phyloP scores from a whole-genome alignment of 2,329 filamentous ascomycete species.

The Fusarium coicis region DNA sequence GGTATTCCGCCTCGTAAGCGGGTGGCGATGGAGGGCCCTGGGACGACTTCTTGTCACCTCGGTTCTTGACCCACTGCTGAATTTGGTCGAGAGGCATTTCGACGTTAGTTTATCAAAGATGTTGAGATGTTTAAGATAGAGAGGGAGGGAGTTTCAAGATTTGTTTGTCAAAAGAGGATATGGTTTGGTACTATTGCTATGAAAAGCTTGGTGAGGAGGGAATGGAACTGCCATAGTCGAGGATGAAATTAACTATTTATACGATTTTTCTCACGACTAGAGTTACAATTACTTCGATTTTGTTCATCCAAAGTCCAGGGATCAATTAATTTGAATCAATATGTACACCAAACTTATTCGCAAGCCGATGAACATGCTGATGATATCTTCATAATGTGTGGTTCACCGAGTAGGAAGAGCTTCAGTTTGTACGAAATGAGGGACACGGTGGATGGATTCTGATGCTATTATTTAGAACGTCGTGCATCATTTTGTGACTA shows the following conservation, averaged over 20 bases:
- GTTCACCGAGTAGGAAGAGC: rapidly evolving
- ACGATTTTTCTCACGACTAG: rapidly evolving
- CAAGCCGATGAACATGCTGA: neutral
- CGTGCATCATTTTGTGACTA: rapidly evolving
- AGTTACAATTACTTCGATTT: rapidly evolving
- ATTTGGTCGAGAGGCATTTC: rapidly evolving
- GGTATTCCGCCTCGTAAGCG: rapidly evolving
- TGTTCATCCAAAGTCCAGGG: neutral
- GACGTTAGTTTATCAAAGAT: rapidly evolving
- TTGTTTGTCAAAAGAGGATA: neutral
- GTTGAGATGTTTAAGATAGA: rapidly evolving
- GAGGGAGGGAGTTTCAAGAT: rapidly evolving
- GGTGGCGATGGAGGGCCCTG: neutral
- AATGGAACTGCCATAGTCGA: neutral
- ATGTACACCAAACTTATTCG: neutral
- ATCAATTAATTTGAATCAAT: no score
- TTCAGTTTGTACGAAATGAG: rapidly evolving
- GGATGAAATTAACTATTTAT: neutral
- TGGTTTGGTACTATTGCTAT: neutral
- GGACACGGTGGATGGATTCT: rapidly evolving
- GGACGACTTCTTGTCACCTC: neutral
- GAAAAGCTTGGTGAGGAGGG: neutral
- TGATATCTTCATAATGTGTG: rapidly evolving
- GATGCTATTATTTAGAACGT: rapidly evolving
- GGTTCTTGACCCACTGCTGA: neutral